phyloP scores from a whole-genome alignment of 169 alveolate genomes.

The Blepharisma undulans region DNA sequence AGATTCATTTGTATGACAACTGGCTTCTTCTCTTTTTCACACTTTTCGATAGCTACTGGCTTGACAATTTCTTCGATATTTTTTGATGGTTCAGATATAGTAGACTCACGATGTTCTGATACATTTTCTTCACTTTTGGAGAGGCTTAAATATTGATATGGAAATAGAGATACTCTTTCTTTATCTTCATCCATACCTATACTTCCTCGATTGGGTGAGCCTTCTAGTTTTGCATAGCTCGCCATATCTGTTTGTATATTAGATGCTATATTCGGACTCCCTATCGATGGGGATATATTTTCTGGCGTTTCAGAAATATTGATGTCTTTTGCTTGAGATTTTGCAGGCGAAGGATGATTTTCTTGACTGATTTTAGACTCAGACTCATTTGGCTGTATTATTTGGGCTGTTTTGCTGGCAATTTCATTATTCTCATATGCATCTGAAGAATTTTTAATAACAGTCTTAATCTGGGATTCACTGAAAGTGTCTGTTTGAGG shows the following conservation, averaged over 20 bases:
- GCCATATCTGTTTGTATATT: not conserved
- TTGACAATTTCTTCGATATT: not conserved
- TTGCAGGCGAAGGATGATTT: not conserved
- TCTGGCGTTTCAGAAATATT: not conserved
- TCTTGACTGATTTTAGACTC: not conserved
- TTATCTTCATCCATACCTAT: not conserved
- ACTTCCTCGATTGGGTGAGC: not conserved
- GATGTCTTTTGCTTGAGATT: not conserved
- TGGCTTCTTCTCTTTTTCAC: not conserved
- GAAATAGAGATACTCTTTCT: not conserved
- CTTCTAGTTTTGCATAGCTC: not conserved
- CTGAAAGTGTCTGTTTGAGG: not conserved
- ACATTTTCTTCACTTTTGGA: not conserved
- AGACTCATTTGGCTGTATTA: not conserved
- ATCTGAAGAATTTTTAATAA: not conserved
- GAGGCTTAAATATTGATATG: not conserved
- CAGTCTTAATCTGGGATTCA: not conserved
- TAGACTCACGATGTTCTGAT: not conserved
- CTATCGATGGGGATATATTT: not conserved
- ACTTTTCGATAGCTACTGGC: not conserved
- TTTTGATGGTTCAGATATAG: not conserved
- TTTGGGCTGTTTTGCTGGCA: not conserved
- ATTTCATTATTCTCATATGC: not conserved
- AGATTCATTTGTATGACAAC: not conserved
- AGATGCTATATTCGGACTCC: not conserved